phyloP scores from a whole-genome alignment of 2,329 filamentous ascomycete species.

The Rhynchosporium agropyri region DNA sequence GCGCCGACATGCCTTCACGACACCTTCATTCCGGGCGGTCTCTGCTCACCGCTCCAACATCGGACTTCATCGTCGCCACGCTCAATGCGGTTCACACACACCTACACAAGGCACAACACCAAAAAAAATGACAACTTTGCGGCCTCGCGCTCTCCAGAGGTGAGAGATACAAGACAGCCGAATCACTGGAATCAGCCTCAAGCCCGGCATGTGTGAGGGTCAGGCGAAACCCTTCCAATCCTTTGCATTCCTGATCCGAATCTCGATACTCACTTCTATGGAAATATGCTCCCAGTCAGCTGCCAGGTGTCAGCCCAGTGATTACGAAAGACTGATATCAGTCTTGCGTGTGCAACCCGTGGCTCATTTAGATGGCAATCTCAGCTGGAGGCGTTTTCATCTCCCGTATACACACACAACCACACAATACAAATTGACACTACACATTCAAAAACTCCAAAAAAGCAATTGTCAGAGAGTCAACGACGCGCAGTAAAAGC shows the following conservation, averaged over 20 bases:
- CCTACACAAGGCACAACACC: constrained; percentile 9
- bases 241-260: constrained; percentile 13
- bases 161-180: constrained; percentile 21
- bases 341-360: constrained; percentile 21
- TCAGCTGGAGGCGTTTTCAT: constrained; percentile 10
- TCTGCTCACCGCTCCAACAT: constrained; percentile 22
- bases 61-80: constrained; percentile 18
- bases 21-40: constrained; percentile 19
- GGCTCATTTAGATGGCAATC: constrained; percentile 14
- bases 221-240: constrained; percentile 25
- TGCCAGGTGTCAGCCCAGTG: constrained; percentile 21
- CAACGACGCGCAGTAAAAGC: constrained; percentile 17
- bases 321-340: constrained; percentile 19
- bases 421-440: neutral
- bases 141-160: constrained; percentile 11
- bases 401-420: neutral
- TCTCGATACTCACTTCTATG: constrained; percentile 14
- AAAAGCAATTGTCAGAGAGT: neutral
- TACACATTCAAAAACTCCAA: neutral
- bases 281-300: constrained; percentile 16
- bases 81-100: constrained; percentile 12
- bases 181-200: constrained; percentile 21
- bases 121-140: neutral
- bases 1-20: constrained; percentile 18
- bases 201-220: constrained; percentile 16